A percentile compares a stretch with the other conserved stretches of the same genome.
Evolutionary conservation across 352 stramenopile genomes (phyloP).

Genomic region (Phytophthora sojae): DNA sequence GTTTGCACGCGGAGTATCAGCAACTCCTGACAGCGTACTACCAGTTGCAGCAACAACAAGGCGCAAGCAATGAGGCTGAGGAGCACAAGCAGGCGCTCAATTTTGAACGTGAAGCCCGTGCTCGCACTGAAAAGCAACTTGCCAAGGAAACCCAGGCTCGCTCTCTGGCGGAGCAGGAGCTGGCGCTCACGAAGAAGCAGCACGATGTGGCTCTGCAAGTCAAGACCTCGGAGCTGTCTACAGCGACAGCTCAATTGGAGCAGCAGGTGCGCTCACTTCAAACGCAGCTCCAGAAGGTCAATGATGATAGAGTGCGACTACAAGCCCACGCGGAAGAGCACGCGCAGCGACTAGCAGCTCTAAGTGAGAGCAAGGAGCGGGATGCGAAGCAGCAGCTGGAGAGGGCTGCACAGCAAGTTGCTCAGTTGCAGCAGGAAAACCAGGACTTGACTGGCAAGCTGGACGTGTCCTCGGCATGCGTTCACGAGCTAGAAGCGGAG

Average conservation of each 20-base stretch:
- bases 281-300: constrained; percentile 43
- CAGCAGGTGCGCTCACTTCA: constrained; percentile 46
- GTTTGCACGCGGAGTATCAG: constrained; percentile 79
- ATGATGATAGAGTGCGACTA: constrained; percentile 52
- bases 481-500: constrained; percentile 47
- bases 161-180: constrained; percentile 70
- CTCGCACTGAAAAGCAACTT: constrained; percentile 66
- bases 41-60: constrained; percentile 70
- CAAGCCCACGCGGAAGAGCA: constrained; percentile 49
- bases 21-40: constrained; percentile 77
- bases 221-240: constrained; percentile 62
- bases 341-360: constrained; percentile 22
- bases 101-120: constrained; percentile 70
- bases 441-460: constrained; percentile 37
- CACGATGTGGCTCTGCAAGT: constrained; percentile 69
- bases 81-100: constrained; percentile 63
- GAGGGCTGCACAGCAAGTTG: constrained; percentile 32
- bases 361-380: constrained; percentile 46
- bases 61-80: constrained; percentile 57
- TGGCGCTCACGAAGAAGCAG: constrained; percentile 79
- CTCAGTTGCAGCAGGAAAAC: constrained; percentile 38
- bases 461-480: constrained; percentile 31
- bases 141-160: constrained; percentile 64
- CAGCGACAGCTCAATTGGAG: constrained; percentile 52
- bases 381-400: constrained; percentile 51